Conservation (phyloP, 2,329 filamentous ascomycete genomes). For the Penicillium psychrosexuale region DNA sequence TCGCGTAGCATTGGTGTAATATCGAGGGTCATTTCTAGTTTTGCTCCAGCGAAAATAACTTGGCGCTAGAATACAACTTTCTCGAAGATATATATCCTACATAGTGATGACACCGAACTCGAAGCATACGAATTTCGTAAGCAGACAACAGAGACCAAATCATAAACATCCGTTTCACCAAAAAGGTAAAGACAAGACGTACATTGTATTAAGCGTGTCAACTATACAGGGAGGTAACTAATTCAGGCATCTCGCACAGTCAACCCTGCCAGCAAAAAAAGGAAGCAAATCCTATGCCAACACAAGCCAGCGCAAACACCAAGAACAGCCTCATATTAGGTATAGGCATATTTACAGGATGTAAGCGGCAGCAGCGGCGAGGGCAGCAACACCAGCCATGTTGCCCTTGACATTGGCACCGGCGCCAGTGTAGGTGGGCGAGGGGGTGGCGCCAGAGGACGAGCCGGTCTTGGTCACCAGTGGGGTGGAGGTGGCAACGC, state of each 20-base stretch:
- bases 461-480: slow-evolving; percentile 13
- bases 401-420: slow-evolving; percentile 27
- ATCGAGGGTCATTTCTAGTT: too few species aligned
- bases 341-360: slow-evolving; percentile 25
- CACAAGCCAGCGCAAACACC: neutral
- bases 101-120: neutral
- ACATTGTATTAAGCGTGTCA: slow-evolving; percentile 7
- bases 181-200: neutral
- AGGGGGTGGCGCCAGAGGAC: slow-evolving; percentile 14
- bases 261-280: neutral
- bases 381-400: slow-evolving; percentile 25
- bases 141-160: neutral
- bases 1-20: too few species aligned
- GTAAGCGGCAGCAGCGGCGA: slow-evolving; percentile 27
- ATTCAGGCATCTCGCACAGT: neutral
- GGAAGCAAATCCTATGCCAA: neutral
- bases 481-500: slow-evolving; percentile 18
- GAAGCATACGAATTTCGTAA: too few species aligned
- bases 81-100: neutral
- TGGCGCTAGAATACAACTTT: neutral
- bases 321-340: slow-evolving; percentile 6
- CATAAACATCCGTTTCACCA: neutral
- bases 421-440: slow-evolving; percentile 26
- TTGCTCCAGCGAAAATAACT: neutral
- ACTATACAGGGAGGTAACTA: slow-evolving; percentile 2